Conservation (phyloP, 495 filamentous ascomycete species). For the Neurospora sp. region DNA sequence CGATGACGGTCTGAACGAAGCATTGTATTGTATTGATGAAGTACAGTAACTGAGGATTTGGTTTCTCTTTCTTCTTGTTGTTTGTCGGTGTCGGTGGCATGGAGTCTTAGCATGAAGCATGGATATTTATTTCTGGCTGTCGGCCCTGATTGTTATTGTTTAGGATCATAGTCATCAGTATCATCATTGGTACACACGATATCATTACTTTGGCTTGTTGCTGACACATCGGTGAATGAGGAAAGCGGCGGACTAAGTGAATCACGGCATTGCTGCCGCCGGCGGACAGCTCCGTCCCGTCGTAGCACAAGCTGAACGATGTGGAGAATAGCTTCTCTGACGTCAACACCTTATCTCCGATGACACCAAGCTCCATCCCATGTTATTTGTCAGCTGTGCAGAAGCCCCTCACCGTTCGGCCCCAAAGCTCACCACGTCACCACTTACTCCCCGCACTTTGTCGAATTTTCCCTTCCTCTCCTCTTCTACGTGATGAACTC, state of each 20-base stretch:
- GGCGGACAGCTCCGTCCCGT: neutral
- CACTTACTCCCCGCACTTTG: neutral
- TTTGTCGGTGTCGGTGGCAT: neutral
- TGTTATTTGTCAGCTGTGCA: neutral
- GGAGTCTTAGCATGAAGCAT: neutral
- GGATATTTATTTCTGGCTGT: neutral
- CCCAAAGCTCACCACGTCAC: neutral
- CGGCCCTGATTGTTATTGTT: neutral
- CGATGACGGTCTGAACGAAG: neutral
- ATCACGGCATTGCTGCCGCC: neutral
- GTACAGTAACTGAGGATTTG: neutral
- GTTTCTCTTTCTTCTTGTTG: neutral
- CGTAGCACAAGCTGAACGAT: neutral
- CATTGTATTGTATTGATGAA: neutral
- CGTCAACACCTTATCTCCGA: neutral
- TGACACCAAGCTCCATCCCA: neutral
- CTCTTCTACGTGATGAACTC: conserved; percentile 9
- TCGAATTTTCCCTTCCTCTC: neutral
- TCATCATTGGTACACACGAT: neutral
- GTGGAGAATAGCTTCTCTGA: neutral
- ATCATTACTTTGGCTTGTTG: neutral
- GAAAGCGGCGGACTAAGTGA: neutral
- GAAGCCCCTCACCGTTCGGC: neutral
- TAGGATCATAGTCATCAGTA: neutral
- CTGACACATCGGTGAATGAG: neutral